Conservation (phyloP, 768 basidiomycete species). For the Lactarius quietus region DNA sequence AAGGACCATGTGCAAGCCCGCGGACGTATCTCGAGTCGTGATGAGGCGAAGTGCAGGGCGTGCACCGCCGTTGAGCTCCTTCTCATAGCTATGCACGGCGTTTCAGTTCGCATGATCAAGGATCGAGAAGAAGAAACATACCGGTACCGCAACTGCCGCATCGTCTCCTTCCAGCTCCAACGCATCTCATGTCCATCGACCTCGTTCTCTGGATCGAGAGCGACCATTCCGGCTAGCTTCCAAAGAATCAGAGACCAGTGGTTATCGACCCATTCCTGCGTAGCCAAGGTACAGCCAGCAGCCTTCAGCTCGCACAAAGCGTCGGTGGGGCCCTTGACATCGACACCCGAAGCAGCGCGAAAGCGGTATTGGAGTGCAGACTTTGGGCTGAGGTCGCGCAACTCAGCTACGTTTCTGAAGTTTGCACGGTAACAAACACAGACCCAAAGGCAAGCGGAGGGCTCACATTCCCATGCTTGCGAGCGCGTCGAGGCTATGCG, state of each 20-base stretch:
- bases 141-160: constrained; percentile 85
- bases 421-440: neutral
- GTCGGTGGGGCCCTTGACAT: constrained; percentile 38
- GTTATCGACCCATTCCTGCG: constrained; percentile 82
- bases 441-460: neutral
- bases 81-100: constrained; percentile 40
- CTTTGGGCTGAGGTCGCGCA: constrained; percentile 14
- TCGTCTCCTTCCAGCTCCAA: constrained; percentile 84
- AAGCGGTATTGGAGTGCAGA: constrained; percentile 19
- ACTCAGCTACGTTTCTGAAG: constrained; percentile 21
- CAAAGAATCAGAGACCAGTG: constrained; percentile 90
- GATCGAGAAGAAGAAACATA: constrained; percentile 34
- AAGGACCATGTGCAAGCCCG: constrained; percentile 78
- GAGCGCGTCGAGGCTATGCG: constrained; percentile 41
- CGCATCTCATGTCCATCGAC: constrained; percentile 42
- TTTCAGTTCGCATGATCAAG: neutral
- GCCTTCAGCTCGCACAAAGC: constrained; percentile 53
- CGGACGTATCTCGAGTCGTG: constrained; percentile 76
- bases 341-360: neutral
- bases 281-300: constrained; percentile 64
- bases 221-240: constrained; percentile 88
- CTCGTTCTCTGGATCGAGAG: constrained; percentile 64
- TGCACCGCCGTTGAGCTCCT: constrained; percentile 51
- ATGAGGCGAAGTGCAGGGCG: constrained; percentile 82
- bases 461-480: constrained; percentile 50